These are phyloP conservation scores for Yamadazyma spencermartinsiae DNA, from an alignment of 1,139 yeast genomes.

Conservation along the genomic window DNA sequence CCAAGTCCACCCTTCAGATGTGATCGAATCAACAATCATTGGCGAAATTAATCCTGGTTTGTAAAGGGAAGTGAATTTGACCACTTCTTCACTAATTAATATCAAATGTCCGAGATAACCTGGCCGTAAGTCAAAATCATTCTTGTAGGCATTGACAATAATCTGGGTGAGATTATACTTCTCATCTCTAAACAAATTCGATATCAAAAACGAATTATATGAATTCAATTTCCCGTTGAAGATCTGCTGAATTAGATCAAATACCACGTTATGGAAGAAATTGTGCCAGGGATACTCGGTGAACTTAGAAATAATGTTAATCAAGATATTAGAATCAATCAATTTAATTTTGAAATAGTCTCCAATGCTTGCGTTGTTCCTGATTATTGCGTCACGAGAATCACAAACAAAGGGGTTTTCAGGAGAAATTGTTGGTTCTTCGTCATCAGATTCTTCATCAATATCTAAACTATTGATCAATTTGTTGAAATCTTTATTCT, in stretches of 20 bases:
- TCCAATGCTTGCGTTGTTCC: constrained; percentile 43
- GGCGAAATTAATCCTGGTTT: constrained; percentile 51
- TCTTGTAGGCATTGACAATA: constrained; percentile 32
- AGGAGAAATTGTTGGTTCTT: constrained; percentile 47
- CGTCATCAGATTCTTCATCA: constrained; percentile 46
- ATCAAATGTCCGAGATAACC: constrained; percentile 52
- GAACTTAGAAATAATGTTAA: constrained; percentile 36
- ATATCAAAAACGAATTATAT: constrained; percentile 48
- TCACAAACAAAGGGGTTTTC: constrained; percentile 50
- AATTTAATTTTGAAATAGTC: constrained; percentile 46
- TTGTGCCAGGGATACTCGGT: constrained; percentile 49
- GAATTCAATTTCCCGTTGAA: constrained; percentile 51
- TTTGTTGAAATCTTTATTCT: constrained; percentile 13
- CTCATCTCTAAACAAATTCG: constrained; percentile 37
- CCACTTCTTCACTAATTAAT: constrained; percentile 49
- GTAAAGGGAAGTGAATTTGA: constrained; percentile 48
- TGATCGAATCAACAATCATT: constrained; percentile 38
- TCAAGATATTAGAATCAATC: constrained; percentile 40
- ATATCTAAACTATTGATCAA: constrained; percentile 22
- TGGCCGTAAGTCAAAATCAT: constrained; percentile 33
- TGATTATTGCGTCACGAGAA: constrained; percentile 33
- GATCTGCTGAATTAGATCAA: constrained; percentile 49
- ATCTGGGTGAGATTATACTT: constrained; percentile 35
- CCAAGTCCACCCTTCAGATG: constrained; percentile 46
- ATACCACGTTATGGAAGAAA: constrained; percentile 51